Percentiles rank a stretch among this genome's conserved stretches.
Evolutionary conservation across 306 rosid species (phyloP).

Genomic region (Sphenostylis stenocarpa): DNA sequence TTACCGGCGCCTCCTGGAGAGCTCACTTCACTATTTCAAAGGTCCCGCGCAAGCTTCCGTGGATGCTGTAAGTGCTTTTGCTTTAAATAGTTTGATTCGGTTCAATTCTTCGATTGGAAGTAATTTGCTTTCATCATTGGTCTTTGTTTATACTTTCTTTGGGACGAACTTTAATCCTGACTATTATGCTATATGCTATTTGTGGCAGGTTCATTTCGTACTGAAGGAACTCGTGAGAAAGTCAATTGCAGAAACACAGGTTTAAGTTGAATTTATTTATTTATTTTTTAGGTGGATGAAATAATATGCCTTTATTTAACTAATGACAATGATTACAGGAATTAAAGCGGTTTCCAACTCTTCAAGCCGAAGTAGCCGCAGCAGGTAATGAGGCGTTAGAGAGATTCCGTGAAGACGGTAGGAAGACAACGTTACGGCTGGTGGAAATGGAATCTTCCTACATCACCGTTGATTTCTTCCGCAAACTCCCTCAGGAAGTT

Average conservation of each 20-base stretch:
- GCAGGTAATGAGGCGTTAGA: slow-evolving; percentile 81
- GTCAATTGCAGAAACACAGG: slow-evolving; percentile 90
- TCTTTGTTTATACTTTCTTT: background rate
- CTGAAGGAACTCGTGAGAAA: slow-evolving; percentile 90
- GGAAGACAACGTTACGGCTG: slow-evolving; percentile 72
- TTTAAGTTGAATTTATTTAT: slow-evolving; percentile 24
- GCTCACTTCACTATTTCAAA: slow-evolving; percentile 76
- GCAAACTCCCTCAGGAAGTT: slow-evolving; percentile 79
- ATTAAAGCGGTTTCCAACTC: slow-evolving; percentile 81
- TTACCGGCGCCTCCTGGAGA: slow-evolving; percentile 88
- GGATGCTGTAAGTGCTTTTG: slow-evolving; percentile 73
- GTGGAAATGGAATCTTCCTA: slow-evolving; percentile 99
- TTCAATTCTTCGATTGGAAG: background rate
- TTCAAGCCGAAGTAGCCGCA: slow-evolving; percentile 81
- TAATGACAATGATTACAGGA: slow-evolving; percentile 56
- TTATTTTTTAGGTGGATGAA: background rate
- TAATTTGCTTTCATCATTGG: background rate
- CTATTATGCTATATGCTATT: slow-evolving; percentile 4
- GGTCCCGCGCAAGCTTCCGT: slow-evolving; percentile 99
- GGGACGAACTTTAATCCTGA: background rate
- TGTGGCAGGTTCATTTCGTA: slow-evolving; percentile 79
- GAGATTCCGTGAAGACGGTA: slow-evolving; percentile 82
- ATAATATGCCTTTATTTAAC: background rate
- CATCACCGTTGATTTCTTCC: slow-evolving; percentile 92
- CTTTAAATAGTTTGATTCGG: slow-evolving; percentile 1